Percentiles rank a stretch among this genome's conserved stretches.
These are phyloP conservation scores for Trametes punicea DNA, from an alignment of 768 basidiomycete species.

Conservation along the genomic window DNA sequence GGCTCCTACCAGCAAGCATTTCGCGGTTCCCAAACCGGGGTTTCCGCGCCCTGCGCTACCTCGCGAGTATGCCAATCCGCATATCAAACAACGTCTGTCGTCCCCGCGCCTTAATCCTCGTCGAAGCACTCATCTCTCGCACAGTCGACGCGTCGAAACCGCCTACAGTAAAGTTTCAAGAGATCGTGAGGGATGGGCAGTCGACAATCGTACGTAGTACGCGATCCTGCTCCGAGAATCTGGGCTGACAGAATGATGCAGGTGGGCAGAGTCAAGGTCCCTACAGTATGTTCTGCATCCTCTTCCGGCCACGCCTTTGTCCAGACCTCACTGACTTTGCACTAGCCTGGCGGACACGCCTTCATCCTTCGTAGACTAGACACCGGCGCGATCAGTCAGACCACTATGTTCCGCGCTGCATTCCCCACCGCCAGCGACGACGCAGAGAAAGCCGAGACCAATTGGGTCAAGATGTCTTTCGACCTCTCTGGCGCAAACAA, in stretches of 20 bases:
- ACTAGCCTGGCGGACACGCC: constrained; percentile 74
- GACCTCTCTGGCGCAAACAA: constrained; percentile 75
- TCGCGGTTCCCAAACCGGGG: constrained; percentile 15
- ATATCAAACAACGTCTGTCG: constrained; percentile 30
- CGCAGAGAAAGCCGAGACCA: constrained; percentile 74
- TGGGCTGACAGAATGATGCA: constrained; percentile 32
- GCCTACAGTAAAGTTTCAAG: constrained; percentile 87
- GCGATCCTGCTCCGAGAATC: not conserved
- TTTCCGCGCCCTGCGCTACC: constrained; percentile 23
- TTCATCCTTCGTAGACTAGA: constrained; percentile 94
- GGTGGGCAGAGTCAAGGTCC: constrained; percentile 89
- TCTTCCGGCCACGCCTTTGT: constrained; percentile 11
- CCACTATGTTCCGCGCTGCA: constrained; percentile 95
- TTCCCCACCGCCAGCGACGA: constrained; percentile 78
- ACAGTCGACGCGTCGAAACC: constrained; percentile 44
- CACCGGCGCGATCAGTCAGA: constrained; percentile 87
- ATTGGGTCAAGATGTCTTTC: constrained; percentile 79
- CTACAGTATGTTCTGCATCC: constrained; percentile 55
- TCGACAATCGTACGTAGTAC: constrained; percentile 68
- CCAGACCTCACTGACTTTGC: constrained; percentile 23
- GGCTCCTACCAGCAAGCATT: constrained; percentile 17
- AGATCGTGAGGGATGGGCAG: constrained; percentile 81
- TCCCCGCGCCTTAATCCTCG: constrained; percentile 20
- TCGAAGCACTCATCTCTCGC: constrained; percentile 37
- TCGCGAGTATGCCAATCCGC: constrained; percentile 21